Evolutionary conservation across 2,329 filamentous ascomycete species (phyloP).

Genomic region (Talaromyces rugulosus): DNA sequence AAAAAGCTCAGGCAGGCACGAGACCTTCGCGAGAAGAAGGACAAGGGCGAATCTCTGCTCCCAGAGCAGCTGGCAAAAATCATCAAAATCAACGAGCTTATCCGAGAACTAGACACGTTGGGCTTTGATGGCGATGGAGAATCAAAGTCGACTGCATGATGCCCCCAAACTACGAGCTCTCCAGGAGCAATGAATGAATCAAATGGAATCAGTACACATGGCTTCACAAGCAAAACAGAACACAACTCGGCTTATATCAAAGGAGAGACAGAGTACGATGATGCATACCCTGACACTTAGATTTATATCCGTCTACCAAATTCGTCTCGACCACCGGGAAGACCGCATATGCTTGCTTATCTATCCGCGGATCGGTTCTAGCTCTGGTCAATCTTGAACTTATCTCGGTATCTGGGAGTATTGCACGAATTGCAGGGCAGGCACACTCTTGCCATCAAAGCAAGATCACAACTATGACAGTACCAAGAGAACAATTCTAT

Average conservation of each 20-base stretch:
- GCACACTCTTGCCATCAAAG: background rate
- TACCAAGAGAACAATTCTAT: background rate
- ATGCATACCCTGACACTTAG: background rate
- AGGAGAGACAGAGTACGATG: background rate
- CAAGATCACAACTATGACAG: background rate
- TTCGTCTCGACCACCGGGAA: background rate
- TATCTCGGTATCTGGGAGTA: background rate
- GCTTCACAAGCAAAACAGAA: background rate
- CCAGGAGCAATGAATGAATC: background rate
- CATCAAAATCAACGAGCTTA: slow-evolving; percentile 91
- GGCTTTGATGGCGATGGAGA: slow-evolving; percentile 80
- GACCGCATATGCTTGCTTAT: background rate
- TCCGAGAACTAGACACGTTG: slow-evolving; percentile 78
- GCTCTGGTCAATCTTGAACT: background rate
- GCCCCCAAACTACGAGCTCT: background rate
- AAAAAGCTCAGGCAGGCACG: slow-evolving; percentile 95
- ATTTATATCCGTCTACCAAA: background rate
- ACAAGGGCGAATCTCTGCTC: slow-evolving; percentile 74
- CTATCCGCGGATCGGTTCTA: background rate
- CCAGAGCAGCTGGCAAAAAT: slow-evolving; percentile 97
- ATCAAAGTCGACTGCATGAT: slow-evolving; percentile 25
- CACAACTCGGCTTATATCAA: background rate
- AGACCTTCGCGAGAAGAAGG: slow-evolving; percentile 87
- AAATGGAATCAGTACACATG: background rate
- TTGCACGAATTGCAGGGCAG: background rate